Evolutionary conservation across 495 filamentous ascomycete genomes (phyloP).

Genomic region (Daldinia bambusicola): DNA sequence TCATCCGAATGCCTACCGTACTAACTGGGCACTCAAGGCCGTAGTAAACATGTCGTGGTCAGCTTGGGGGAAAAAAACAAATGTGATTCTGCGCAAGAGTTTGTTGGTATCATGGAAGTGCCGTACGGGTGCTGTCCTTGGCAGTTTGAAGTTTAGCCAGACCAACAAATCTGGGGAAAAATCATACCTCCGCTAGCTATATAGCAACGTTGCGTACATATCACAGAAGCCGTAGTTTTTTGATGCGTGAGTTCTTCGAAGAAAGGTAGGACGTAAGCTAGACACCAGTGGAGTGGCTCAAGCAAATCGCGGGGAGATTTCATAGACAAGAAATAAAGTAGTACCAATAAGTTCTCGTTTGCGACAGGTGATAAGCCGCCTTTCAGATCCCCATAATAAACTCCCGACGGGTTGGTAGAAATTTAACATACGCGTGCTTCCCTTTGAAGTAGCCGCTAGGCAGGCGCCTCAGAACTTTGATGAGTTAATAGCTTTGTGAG

Average conservation of each 20-base stretch:
- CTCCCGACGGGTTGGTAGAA: constrained; percentile 29
- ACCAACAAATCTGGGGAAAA: constrained; percentile 42
- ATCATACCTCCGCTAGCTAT: constrained; percentile 37
- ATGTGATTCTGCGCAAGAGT: constrained; percentile 14
- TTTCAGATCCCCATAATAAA: constrained; percentile 13
- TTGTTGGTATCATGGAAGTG: constrained; percentile 33
- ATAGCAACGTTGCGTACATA: constrained; percentile 45
- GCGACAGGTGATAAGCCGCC: constrained; percentile 20
- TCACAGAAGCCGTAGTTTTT: constrained; percentile 24
- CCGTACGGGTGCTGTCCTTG: constrained; percentile 40
- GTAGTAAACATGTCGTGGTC: constrained; percentile 30
- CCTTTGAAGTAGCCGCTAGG: constrained; percentile 16
- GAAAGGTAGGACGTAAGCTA: constrained; percentile 18
- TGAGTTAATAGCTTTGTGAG: constrained; percentile 23
- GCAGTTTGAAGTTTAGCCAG: constrained; percentile 48
- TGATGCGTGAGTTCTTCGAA: constrained; percentile 18
- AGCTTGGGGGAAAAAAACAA: constrained; percentile 32
- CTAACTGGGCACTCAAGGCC: constrained; percentile 12
- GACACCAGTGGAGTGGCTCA: constrained; percentile 37
- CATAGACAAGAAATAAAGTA: constrained; percentile 21
- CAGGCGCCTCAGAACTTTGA: constrained; percentile 17
- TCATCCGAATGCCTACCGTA: constrained; percentile 17
- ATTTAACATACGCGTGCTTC: constrained; percentile 14
- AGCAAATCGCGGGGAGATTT: constrained; percentile 32
- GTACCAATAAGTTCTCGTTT: constrained; percentile 11